Evolutionary conservation across 2,329 filamentous ascomycete genomes (phyloP), one percentile per base, ranked within the genome.

Genomic region (Epichloe sylvatica): DNA sequence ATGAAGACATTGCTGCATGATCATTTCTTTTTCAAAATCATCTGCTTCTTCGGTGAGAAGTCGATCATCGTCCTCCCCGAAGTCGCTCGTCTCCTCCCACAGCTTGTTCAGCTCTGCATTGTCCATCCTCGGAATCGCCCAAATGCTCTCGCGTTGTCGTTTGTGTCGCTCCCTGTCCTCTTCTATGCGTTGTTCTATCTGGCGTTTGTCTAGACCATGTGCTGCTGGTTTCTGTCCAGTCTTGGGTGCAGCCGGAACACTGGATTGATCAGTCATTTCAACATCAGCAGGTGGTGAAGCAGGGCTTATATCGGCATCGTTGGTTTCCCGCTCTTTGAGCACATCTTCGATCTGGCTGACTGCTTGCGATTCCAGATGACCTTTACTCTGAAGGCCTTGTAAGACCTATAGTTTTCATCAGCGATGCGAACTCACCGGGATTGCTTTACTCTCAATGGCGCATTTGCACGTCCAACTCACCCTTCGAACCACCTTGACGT

Each of bases 101-200:
- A 94, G 68, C 67, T 80, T 86, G 54, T 83, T 78, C 68, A 88
- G 83, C 67, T 97, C 91, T 11, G 70, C 69, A 36, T 82, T 77
- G 25, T 77, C 73, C 8, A 57, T 59, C 8, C 77, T 74, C 33
- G 79, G 79, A 2, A 95, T 81, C 0, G 89, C 87, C 92, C 94
- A 98, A 54, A 95, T 94, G 59, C 83, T 89, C 69, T 98, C 92
- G 21, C 92, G 73, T 60, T 91, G 72, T 41, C 91, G 74, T 73
- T 98, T 98, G 66, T 98, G 94, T 41, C 92, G 74, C 66, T 98
- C 92, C 3, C 92, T 75, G 66, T 98, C 92, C 67, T 98, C 94
- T 59, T 98, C 94, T 54, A 98, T 95, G 39, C 92, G 76, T 70
- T 97, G 90, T 68, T 97, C 90, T 48, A 96, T 86, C 68, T 95